Base-by-base conservation (phyloP, 2,329 filamentous ascomycete genomes). In the Beauveria sp. region DNA sequence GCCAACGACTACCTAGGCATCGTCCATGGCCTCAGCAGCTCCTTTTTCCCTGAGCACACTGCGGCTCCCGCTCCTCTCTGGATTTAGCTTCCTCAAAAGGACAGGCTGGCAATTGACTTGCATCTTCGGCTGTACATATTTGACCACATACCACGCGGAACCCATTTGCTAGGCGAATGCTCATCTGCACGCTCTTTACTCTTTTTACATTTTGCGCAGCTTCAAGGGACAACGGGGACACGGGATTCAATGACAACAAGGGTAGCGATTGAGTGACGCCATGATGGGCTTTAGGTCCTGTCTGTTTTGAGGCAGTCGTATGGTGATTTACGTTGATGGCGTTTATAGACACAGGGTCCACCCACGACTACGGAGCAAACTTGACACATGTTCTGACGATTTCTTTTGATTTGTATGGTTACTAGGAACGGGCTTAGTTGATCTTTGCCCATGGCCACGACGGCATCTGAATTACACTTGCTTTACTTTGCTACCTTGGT, bases 1-100 rank as follows among this genome's bases (percentile, higher is more conserved):
- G 90, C 90, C 10, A 85, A 91, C 55, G 93, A 96, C 69, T 99
- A 99, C 75, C 77, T 96, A 63, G 78, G 79, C 50, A 93, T 96
- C 71, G 89, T 98, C 62, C 82, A 90, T 66, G 84, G 82, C 61
- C 75, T 96, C 16, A 81, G 89, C 68, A 74, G 80, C 55, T 81
- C 78, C 63, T 85, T 88, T 71, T 87, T 89, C 70, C 77, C 69
- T 12, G 74, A 76, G 49, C 63, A 69, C 22, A 66, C 69, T 58
- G 69, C 71, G 46, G 68, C 73, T 18, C 64, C 75, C 14, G 72
- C 71, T 20, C 69, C 73, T 14, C 63, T 79, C 58, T 85, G 82
- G 82, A 85, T 85, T 65, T 84, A 67, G 67, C 55, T n/a, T 9
- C 10, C n/a, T 24, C 16, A 20, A 28, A 45, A 30, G 18, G 30